These are phyloP conservation scores for Ceratocystis lukuohia DNA, from an alignment of 2,329 filamentous ascomycete species.

Conservation along the genomic window DNA sequence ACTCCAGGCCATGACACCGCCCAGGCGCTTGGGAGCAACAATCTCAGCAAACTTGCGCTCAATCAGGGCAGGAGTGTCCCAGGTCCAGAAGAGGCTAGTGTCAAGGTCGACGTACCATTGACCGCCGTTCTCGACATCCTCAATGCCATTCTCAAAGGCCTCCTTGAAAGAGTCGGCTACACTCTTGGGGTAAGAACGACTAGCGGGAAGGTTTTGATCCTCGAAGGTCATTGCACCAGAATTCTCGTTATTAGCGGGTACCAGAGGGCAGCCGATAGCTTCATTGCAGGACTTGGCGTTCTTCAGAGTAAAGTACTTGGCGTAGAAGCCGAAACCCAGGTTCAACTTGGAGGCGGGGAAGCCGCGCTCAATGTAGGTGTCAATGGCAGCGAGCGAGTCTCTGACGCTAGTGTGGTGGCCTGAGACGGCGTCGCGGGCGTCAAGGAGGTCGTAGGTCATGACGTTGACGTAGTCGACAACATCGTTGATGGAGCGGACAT, in stretches of 20 bases:
- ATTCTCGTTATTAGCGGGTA: slow-evolving; percentile 34
- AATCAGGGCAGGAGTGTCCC: slow-evolving; percentile 51
- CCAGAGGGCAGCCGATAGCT: slow-evolving; percentile 40
- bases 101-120: slow-evolving; percentile 53
- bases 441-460: slow-evolving; percentile 59
- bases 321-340: slow-evolving; percentile 52
- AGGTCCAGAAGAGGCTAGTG: slow-evolving; percentile 57
- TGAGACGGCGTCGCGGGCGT: slow-evolving; percentile 51
- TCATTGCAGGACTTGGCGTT: slow-evolving; percentile 28
- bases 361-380: slow-evolving; percentile 46
- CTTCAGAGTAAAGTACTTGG: slow-evolving; percentile 47
- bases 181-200: background rate
- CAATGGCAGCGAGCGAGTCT: slow-evolving; percentile 40
- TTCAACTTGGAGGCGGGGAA: slow-evolving; percentile 41
- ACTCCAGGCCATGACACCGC: slow-evolving; percentile 67
- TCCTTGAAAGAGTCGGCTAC: slow-evolving; percentile 37
- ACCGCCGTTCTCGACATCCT: slow-evolving; percentile 46
- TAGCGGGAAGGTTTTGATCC: background rate
- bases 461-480: slow-evolving; percentile 55
- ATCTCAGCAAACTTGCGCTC: slow-evolving; percentile 47
- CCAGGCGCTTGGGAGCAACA: slow-evolving; percentile 41
- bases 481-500: slow-evolving; percentile 43
- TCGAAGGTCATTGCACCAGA: background rate
- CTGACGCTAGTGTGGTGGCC: slow-evolving; percentile 50
- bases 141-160: slow-evolving; percentile 26